These are phyloP conservation scores for Lojkania enalia DNA, from an alignment of 2,329 filamentous ascomycete species.

Conservation along the genomic window DNA sequence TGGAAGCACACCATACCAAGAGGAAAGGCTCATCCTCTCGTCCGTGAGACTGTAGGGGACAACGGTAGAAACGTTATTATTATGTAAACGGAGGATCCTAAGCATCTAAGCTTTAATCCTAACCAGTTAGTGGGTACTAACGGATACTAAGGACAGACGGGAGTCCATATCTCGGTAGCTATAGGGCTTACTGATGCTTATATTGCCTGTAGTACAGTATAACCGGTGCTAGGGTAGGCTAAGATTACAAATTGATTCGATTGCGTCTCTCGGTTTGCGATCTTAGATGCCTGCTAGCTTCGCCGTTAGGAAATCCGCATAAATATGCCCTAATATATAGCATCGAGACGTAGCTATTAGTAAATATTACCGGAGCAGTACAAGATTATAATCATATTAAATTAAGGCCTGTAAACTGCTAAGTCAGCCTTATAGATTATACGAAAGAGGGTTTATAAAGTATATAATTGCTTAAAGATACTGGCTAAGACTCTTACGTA, in stretches of 20 bases:
- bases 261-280: conserved; percentile 9
- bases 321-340: conserved; percentile 14
- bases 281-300: conserved; percentile 10
- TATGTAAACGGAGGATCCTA: conserved; percentile 12
- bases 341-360: conserved; percentile 10
- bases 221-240: conserved; percentile 11
- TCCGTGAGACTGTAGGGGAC: conserved; percentile 8
- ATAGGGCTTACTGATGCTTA: conserved; percentile 11
- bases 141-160: conserved; percentile 8
- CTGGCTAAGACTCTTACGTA: conserved; percentile 5
- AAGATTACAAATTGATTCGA: conserved; percentile 13
- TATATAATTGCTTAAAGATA: conserved; percentile 9
- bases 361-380: conserved; percentile 10
- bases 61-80: conserved; percentile 14
- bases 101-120: conserved; percentile 13
- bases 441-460: conserved; percentile 9
- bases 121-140: conserved; percentile 13
- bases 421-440: conserved; percentile 10
- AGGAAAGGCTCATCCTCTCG: conserved; percentile 10
- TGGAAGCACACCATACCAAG: conserved; percentile 11
- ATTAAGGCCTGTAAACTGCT: conserved; percentile 9
- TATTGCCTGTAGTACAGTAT: conserved; percentile 11
- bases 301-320: conserved; percentile 11
- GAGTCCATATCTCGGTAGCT: conserved; percentile 13
- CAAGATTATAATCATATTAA: conserved; percentile 12